Conservation (phyloP, 495 filamentous ascomycete species). For the Usnea hakonensis region DNA sequence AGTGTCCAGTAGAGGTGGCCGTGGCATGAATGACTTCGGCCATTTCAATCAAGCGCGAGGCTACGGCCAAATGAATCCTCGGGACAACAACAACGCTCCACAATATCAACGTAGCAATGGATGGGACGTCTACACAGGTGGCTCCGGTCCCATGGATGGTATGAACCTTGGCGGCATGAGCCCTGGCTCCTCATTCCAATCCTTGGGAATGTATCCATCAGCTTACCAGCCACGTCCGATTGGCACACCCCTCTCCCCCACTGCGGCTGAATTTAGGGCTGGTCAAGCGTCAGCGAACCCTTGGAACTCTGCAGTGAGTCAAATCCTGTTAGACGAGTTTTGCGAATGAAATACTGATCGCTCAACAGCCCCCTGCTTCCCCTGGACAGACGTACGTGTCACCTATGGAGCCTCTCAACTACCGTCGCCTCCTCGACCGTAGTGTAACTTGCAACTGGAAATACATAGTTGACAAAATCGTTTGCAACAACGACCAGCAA, state of each 20-base stretch:
- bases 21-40: conserved; percentile 30
- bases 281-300: conserved; percentile 34
- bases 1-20: conserved; percentile 27
- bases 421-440: conserved; percentile 88
- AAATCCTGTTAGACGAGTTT: too few species aligned
- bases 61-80: conserved; percentile 35
- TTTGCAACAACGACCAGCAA: conserved; percentile 98
- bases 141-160: conserved; percentile 24
- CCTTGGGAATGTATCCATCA: conserved; percentile 45
- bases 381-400: conserved; percentile 73
- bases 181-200: conserved; percentile 35
- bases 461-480: conserved; percentile 98
- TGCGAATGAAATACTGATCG: background rate
- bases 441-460: conserved; percentile 98
- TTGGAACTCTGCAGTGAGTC: conserved; percentile 47
- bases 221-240: conserved; percentile 64
- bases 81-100: conserved; percentile 34
- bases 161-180: conserved; percentile 29
- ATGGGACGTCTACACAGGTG: conserved; percentile 14
- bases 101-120: conserved; percentile 27
- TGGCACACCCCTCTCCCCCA: conserved; percentile 75
- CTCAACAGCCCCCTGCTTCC: conserved; percentile 27
- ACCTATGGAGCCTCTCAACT: conserved; percentile 90
- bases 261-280: conserved; percentile 70
- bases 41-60: conserved; percentile 32